These are phyloP conservation scores for Psidium friedrichsthalianum DNA, from an alignment of 345 rosid genomes.

Conservation along the genomic window DNA sequence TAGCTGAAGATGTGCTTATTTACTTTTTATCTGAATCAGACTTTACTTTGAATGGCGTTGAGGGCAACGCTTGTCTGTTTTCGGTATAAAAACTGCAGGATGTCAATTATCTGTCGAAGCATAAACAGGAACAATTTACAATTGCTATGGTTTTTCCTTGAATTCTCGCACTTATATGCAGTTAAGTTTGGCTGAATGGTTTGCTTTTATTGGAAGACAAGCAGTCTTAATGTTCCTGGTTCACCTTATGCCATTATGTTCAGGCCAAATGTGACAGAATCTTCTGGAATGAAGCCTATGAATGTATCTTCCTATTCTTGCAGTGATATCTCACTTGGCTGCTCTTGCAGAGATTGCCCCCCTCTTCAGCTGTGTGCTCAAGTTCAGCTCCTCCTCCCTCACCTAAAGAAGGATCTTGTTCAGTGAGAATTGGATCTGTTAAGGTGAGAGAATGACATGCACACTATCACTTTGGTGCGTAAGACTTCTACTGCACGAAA, in stretches of 20 bases:
- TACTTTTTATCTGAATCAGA: not conserved
- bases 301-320: conserved; percentile 82
- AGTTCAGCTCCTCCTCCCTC: conserved; percentile 37
- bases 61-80: not conserved
- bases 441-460: conserved; percentile 30
- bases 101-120: not conserved
- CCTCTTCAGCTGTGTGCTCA: conserved; percentile 65
- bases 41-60: not conserved
- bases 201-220: conserved; percentile 69
- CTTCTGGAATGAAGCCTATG: conserved; percentile 86
- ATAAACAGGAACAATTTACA: not conserved
- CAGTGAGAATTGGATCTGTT: conserved; percentile 63
- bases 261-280: conserved; percentile 38
- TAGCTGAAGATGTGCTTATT: not conserved
- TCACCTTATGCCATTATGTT: conserved; percentile 80
- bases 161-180: not conserved
- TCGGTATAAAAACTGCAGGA: not conserved
- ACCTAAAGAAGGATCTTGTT: conserved; percentile 40
- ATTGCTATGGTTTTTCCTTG: not conserved
- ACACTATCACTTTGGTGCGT: not conserved
- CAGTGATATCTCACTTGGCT: conserved; percentile 66
- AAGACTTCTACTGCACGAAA: not conserved
- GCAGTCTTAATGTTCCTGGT: conserved; percentile 56
- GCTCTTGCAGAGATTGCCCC: conserved; percentile 97
- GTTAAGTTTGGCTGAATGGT: conserved; percentile 64